phyloP scores from a whole-genome alignment of 345 rosid species.

The Populus tremula region DNA sequence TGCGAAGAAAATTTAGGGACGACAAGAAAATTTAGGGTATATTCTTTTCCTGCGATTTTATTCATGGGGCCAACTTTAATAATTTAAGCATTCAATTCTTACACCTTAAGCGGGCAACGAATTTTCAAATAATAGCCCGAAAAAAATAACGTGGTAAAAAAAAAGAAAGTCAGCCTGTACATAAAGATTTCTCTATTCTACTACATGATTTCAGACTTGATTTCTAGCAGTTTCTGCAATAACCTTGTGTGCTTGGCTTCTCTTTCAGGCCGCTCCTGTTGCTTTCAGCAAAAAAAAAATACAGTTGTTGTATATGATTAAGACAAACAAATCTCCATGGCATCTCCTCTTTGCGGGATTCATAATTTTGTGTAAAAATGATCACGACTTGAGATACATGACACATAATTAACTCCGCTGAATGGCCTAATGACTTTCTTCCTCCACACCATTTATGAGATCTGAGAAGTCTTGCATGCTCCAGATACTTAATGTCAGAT shows the following conservation, averaged over 20 bases:
- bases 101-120: slow-evolving; percentile 18
- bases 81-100: slow-evolving; percentile 20
- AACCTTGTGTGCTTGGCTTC: background rate
- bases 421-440: background rate
- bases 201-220: background rate
- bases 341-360: background rate
- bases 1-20: background rate
- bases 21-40: no score
- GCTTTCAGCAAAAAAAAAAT: background rate
- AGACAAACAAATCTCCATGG: background rate
- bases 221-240: slow-evolving; percentile 8
- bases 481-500: background rate
- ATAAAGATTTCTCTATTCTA: slow-evolving; percentile 13
- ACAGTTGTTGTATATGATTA: background rate
- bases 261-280: background rate
- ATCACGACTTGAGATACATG: background rate
- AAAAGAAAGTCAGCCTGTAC: slow-evolving; percentile 10
- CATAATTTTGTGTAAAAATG: background rate
- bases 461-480: background rate
- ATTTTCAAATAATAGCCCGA: background rate
- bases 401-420: background rate
- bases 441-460: background rate
- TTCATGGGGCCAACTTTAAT: slow-evolving; percentile 14
- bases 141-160: background rate
- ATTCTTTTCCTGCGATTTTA: slow-evolving; percentile 16